phyloP scores from a whole-genome alignment of 176 grass and related monocot species.

The Bromus sterilis region DNA sequence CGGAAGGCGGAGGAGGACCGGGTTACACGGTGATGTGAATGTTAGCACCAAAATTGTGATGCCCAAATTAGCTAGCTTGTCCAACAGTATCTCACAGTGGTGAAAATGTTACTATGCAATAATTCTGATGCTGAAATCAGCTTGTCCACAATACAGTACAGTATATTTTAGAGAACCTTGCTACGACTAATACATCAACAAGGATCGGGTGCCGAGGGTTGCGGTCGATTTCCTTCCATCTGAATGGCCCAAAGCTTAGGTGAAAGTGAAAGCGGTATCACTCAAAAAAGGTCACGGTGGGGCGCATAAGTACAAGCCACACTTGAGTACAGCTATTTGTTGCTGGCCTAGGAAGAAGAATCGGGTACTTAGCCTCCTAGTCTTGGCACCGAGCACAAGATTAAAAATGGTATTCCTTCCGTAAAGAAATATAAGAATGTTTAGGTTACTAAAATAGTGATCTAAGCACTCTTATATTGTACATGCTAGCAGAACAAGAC shows the following conservation, averaged over 20 bases:
- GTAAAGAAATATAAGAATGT: not conserved
- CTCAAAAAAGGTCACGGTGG: not conserved
- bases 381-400: not conserved
- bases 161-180: not conserved
- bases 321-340: not conserved
- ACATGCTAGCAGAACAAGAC: too few relatives aligned
- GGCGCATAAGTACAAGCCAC: not conserved
- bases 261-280: not conserved
- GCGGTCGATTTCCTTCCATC: not conserved
- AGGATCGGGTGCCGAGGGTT: not conserved
- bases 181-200: not conserved
- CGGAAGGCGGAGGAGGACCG: constrained; percentile 88
- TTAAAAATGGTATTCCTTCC: too few relatives aligned
- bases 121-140: not conserved
- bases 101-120: constrained; percentile 22
- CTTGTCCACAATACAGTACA: not conserved
- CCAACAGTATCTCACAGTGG: constrained; percentile 11
- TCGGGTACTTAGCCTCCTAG: not conserved
- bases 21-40: constrained; percentile 83
- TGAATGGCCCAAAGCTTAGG: not conserved
- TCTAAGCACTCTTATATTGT: too few relatives aligned
- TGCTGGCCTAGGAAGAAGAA: not conserved
- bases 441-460: too few relatives aligned
- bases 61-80: not conserved
- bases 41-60: not conserved